phyloP scores from a whole-genome alignment of 2,329 filamentous ascomycete genomes.

The Penicillium freii region DNA sequence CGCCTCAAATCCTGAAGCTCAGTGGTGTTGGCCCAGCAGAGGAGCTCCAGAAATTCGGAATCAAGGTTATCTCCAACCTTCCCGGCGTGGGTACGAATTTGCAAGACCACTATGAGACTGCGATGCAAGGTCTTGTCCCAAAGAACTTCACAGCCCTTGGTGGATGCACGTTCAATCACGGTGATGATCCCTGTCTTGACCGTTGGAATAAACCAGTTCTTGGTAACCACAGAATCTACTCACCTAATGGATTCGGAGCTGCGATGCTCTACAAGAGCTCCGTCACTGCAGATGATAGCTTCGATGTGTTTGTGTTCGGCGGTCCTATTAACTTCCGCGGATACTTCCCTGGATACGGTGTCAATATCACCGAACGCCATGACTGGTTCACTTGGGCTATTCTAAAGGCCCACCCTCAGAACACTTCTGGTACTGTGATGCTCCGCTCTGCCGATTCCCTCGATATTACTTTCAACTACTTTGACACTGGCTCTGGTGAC shows the following conservation, averaged over 20 bases:
- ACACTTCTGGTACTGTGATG: slow-evolving; percentile 60
- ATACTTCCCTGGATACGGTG: slow-evolving; percentile 48
- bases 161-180: slow-evolving; percentile 33
- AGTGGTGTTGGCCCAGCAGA: slow-evolving; percentile 59
- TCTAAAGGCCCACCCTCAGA: slow-evolving; percentile 63
- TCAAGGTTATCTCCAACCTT: slow-evolving; percentile 55
- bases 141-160: slow-evolving; percentile 40
- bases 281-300: slow-evolving; percentile 44
- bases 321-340: slow-evolving; percentile 57
- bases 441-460: slow-evolving; percentile 62
- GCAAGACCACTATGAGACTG: slow-evolving; percentile 53
- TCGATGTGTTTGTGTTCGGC: slow-evolving; percentile 57
- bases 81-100: slow-evolving; percentile 65
- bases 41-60: slow-evolving; percentile 55
- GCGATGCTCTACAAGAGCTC: slow-evolving; percentile 43
- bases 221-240: slow-evolving; percentile 43
- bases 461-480: slow-evolving; percentile 65
- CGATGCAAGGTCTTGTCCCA: slow-evolving; percentile 35
- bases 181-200: slow-evolving; percentile 44
- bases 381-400: slow-evolving; percentile 49
- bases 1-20: slow-evolving; percentile 64
- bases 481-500: slow-evolving; percentile 36
- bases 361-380: slow-evolving; percentile 40
- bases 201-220: slow-evolving; percentile 44
- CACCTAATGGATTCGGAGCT: slow-evolving; percentile 55